Percentiles rank a stretch among this genome's conserved stretches.
phyloP scores from a whole-genome alignment of 2,329 filamentous ascomycete genomes.

The Anisogramma anomala region DNA sequence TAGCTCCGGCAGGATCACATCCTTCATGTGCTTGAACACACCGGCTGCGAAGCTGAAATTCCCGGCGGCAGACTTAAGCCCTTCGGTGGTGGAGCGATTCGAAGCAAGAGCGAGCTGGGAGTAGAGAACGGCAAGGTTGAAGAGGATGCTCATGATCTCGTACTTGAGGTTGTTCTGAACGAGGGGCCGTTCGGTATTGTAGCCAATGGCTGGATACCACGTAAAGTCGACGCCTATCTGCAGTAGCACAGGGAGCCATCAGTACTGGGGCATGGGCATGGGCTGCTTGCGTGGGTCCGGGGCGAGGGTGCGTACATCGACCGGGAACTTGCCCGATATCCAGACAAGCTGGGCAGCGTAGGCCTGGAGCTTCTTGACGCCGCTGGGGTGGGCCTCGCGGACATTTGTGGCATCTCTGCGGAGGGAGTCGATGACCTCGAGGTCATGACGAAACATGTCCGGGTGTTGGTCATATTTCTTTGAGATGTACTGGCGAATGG shows the following conservation, averaged over 20 bases:
- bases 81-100: conserved; percentile 67
- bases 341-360: conserved; percentile 91
- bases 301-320: conserved; percentile 53
- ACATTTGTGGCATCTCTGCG: conserved; percentile 80
- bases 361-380: conserved; percentile 74
- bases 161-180: conserved; percentile 58
- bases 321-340: conserved; percentile 90
- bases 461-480: conserved; percentile 98
- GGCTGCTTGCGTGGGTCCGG: conserved; percentile 2
- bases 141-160: conserved; percentile 85
- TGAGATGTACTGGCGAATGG: conserved; percentile 91
- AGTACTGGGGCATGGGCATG: not conserved
- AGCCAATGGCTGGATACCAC: conserved; percentile 90
- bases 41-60: conserved; percentile 85
- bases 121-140: conserved; percentile 87
- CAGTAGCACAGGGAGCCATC: conserved; percentile 1
- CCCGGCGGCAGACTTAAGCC: conserved; percentile 76
- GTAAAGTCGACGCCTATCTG: conserved; percentile 89
- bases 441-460: conserved; percentile 87
- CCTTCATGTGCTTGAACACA: conserved; percentile 67
- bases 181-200: conserved; percentile 66
- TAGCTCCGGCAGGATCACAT: conserved; percentile 67
- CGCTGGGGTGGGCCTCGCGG: conserved; percentile 75
- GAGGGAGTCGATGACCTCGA: conserved; percentile 70
- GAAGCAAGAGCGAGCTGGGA: conserved; percentile 78